Conservation (phyloP, 352 stramenopile species). For the Pythium biforme region DNA sequence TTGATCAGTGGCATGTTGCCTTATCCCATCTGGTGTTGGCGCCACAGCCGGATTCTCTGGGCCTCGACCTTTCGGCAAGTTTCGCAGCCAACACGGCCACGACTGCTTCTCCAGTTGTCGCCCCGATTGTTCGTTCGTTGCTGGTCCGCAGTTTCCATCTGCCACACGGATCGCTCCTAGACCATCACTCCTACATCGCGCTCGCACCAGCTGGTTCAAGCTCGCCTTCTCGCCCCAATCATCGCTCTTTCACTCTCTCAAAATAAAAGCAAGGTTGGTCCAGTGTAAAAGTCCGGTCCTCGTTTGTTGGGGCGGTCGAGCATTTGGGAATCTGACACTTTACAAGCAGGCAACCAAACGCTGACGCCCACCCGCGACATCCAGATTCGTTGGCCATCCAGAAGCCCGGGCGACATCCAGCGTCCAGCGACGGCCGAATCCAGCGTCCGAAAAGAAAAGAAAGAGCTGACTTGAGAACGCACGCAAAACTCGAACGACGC, state of each 20-base stretch:
- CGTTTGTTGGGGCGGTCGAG: neutral
- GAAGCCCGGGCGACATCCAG: slow-evolving; percentile 3
- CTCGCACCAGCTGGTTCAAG: slow-evolving; percentile 14
- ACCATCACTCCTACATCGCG: slow-evolving; percentile 12
- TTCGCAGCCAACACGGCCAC: neutral
- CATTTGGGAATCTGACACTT: slow-evolving; percentile 23
- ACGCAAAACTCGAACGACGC: neutral
- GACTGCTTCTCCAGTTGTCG: slow-evolving; percentile 3
- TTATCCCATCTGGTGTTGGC: slow-evolving; percentile 18
- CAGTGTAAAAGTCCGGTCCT: neutral
- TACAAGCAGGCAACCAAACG: slow-evolving; percentile 16
- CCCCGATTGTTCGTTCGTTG: slow-evolving; percentile 2
- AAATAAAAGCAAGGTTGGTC: neutral
- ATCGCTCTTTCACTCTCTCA: slow-evolving; percentile 1
- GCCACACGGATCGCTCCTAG: too few relatives aligned
- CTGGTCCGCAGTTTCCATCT: neutral
- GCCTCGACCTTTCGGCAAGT: neutral
- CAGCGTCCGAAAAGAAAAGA: neutral
- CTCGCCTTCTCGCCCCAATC: neutral
- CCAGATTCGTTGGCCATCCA: slow-evolving; percentile 17
- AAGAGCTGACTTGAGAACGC: slow-evolving; percentile 2
- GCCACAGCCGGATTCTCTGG: neutral
- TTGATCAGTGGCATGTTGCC: slow-evolving; percentile 6
- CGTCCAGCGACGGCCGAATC: slow-evolving; percentile 5
- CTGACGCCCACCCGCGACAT: neutral